Conservation (phyloP, 805 yeast genomes). For the Saturnispora halmiae region DNA sequence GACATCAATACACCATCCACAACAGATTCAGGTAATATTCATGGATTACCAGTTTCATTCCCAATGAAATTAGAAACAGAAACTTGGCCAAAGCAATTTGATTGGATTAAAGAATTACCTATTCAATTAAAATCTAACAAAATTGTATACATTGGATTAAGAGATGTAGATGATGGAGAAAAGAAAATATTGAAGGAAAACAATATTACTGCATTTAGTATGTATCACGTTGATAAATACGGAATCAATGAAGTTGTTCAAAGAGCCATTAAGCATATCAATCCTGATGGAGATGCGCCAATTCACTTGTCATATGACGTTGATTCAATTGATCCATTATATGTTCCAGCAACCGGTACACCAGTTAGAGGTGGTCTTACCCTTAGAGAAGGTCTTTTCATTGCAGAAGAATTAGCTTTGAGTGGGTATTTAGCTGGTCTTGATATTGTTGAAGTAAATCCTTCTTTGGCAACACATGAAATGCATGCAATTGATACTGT, state of each 20-base stretch:
- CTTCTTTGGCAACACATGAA: constrained; percentile 72
- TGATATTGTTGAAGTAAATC: constrained; percentile 92
- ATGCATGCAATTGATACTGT: constrained; percentile 75
- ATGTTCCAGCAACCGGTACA: constrained; percentile 95
- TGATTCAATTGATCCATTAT: constrained; percentile 91
- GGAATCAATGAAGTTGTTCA: constrained; percentile 89
- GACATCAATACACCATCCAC: constrained; percentile 85
- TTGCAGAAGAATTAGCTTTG: constrained; percentile 87
- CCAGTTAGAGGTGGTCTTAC: constrained; percentile 96
- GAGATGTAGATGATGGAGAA: constrained; percentile 89
- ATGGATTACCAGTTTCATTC: constrained; percentile 94
- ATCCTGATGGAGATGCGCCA: constrained; percentile 63
- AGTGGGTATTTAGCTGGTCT: constrained; percentile 81
- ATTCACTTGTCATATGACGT: constrained; percentile 90
- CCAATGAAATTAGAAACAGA: constrained; percentile 70
- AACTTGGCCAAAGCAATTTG: constrained; percentile 60
- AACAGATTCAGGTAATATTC: constrained; percentile 83
- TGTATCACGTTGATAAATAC: constrained; percentile 92
- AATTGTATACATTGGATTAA: constrained; percentile 85
- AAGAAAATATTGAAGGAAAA: constrained; percentile 60
- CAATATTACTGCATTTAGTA: constrained; percentile 76
- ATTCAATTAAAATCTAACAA: constrained; percentile 58
- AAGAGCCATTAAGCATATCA: constrained; percentile 75
- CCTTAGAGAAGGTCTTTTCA: constrained; percentile 84
- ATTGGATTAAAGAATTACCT: constrained; percentile 50